Conservation (phyloP, 73 alveolate species). For the Stentor roeselii region DNA sequence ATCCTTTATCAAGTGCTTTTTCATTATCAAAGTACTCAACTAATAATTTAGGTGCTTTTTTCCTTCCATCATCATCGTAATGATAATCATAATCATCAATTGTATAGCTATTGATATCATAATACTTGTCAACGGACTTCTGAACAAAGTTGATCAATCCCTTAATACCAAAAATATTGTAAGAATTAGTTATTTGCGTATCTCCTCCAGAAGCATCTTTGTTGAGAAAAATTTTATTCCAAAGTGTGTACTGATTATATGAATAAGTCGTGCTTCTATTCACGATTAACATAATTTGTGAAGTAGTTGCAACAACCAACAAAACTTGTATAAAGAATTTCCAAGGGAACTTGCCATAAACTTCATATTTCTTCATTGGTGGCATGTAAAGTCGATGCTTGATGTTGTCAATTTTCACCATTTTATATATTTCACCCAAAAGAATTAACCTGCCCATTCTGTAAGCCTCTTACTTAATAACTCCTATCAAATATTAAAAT, state of each 20-base stretch:
- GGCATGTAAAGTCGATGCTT: slow-evolving; percentile 23
- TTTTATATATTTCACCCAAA: too few species aligned
- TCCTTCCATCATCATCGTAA: neutral
- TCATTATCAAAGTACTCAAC: neutral
- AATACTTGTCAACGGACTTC: neutral
- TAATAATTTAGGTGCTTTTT: neutral
- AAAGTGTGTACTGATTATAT: neutral
- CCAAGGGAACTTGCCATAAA: slow-evolving; percentile 13
- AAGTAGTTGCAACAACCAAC: neutral
- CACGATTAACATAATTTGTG: neutral
- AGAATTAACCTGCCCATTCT: too few species aligned
- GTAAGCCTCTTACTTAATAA: too few species aligned
- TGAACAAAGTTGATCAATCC: neutral
- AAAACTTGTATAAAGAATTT: neutral
- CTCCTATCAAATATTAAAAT: too few species aligned
- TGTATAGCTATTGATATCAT: slow-evolving; percentile 8
- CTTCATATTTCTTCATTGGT: slow-evolving; percentile 15
- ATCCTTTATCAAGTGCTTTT: neutral
- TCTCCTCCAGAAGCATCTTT: neutral
- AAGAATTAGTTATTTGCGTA: slow-evolving; percentile 17
- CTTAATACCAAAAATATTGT: neutral
- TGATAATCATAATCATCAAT: slow-evolving; percentile 16
- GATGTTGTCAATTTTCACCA: neutral
- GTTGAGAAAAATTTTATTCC: slow-evolving; percentile 7
- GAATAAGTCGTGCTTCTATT: slow-evolving; percentile 1